Percentiles rank a stretch among this genome's conserved stretches.
Conservation (phyloP, 768 basidiomycete genomes). For the Mycena galericulata region DNA sequence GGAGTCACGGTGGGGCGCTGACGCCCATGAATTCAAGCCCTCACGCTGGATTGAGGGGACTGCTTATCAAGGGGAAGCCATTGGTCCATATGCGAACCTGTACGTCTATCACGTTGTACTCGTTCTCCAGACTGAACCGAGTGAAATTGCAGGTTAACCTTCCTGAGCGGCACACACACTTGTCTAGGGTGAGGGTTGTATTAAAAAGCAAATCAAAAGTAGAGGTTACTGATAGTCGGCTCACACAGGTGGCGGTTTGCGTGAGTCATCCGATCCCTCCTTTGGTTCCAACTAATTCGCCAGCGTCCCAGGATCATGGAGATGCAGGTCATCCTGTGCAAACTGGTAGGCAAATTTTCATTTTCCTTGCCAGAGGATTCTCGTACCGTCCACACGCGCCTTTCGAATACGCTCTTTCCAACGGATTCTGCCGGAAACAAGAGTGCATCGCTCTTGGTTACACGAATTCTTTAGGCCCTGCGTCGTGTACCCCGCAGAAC, state of each 20-base stretch:
- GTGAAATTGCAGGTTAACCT: slow-evolving; percentile 3
- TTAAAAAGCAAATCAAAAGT: not conserved
- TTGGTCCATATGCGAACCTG: slow-evolving; percentile 29
- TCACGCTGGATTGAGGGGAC: slow-evolving; percentile 25
- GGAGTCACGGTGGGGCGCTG: slow-evolving; percentile 23
- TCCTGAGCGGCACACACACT: slow-evolving; percentile 15
- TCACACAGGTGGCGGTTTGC: slow-evolving; percentile 20
- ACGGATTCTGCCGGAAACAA: too few relatives aligned
- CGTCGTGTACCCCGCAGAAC: too few relatives aligned
- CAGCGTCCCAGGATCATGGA: slow-evolving; percentile 6
- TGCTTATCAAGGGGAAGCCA: slow-evolving; percentile 10
- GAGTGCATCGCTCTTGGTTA: too few relatives aligned
- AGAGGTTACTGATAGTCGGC: not conserved
- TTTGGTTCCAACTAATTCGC: not conserved
- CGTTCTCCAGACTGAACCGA: not conserved
- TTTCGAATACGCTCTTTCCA: too few relatives aligned
- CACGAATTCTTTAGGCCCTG: too few relatives aligned
- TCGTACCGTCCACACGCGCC: too few relatives aligned
- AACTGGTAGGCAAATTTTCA: slow-evolving; percentile 16
- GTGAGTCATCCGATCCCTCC: not conserved
- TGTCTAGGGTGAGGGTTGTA: slow-evolving; percentile 21
- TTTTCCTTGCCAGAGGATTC: too few relatives aligned
- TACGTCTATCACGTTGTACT: not conserved
- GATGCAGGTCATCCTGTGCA: slow-evolving; percentile 22
- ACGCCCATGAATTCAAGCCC: slow-evolving; percentile 19